phyloP scores from a whole-genome alignment of 169 alveolate genomes.

The Plasmodium fragile region DNA sequence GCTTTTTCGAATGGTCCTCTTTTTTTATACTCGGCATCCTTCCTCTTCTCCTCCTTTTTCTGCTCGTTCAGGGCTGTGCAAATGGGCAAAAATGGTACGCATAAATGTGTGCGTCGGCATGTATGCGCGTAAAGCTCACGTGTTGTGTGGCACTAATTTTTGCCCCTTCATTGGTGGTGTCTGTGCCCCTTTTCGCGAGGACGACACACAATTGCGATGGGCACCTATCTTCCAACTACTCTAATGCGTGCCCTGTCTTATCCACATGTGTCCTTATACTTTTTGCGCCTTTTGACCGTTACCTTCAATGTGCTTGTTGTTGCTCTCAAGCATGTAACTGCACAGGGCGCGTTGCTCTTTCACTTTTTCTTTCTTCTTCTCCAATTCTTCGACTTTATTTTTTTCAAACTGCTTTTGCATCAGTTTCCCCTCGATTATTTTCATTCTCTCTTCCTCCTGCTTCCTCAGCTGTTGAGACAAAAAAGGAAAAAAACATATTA shows the following conservation, averaged over 20 bases:
- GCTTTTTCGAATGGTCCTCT: not conserved
- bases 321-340: constrained; percentile 48
- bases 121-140: not conserved
- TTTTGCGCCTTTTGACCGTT: not conserved
- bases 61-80: constrained; percentile 21
- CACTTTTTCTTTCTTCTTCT: constrained; percentile 54
- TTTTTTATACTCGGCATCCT: constrained; percentile 46
- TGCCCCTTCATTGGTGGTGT: not conserved
- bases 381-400: constrained; percentile 62
- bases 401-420: constrained; percentile 72
- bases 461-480: constrained; percentile 39
- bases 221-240: not conserved
- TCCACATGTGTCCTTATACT: not conserved
- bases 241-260: not conserved
- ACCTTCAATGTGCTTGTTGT: constrained; percentile 56
- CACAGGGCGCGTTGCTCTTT: constrained; percentile 24
- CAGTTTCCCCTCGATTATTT: constrained; percentile 61
- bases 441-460: constrained; percentile 55
- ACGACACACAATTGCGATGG: not conserved
- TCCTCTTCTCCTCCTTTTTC: constrained; percentile 39
- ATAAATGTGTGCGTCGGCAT: not conserved
- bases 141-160: not conserved
- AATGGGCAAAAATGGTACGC: not conserved
- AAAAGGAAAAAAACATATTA: not conserved
- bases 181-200: not conserved